Conservation (phyloP, 306 rosid genomes). For the Prunus campanulata region DNA sequence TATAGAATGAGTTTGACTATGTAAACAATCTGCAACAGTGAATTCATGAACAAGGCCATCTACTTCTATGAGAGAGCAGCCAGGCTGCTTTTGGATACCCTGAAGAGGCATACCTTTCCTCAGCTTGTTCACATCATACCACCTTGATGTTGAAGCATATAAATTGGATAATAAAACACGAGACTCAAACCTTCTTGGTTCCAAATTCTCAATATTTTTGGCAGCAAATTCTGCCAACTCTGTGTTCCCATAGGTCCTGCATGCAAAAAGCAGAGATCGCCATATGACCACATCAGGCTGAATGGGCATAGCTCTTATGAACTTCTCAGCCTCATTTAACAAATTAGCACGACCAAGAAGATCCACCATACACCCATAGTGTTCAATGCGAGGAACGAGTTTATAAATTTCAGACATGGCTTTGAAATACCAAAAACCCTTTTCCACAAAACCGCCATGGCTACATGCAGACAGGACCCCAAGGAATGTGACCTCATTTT, state of each 20-base stretch:
- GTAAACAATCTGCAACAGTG: slow-evolving; percentile 13
- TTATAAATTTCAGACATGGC: slow-evolving; percentile 9
- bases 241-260: not conserved
- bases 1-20: not conserved
- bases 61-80: slow-evolving; percentile 26
- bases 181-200: slow-evolving; percentile 11
- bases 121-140: slow-evolving; percentile 21
- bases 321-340: slow-evolving; percentile 15
- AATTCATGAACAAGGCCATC: slow-evolving; percentile 22
- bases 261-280: slow-evolving; percentile 27
- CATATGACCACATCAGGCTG: slow-evolving; percentile 20
- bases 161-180: slow-evolving; percentile 17
- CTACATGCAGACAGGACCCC: slow-evolving; percentile 23
- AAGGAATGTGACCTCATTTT: slow-evolving; percentile 9
- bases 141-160: slow-evolving; percentile 23
- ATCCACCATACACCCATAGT: slow-evolving; percentile 24
- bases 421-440: slow-evolving; percentile 1
- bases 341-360: slow-evolving; percentile 30
- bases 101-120: slow-evolving; percentile 6
- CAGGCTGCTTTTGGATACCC: slow-evolving; percentile 18
- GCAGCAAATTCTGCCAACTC: slow-evolving; percentile 20
- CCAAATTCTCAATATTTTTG: slow-evolving; percentile 14
- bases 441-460: slow-evolving; percentile 14
- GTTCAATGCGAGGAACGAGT: slow-evolving; percentile 19
- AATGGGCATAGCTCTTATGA: slow-evolving; percentile 22